Percentiles rank a stretch among this genome's conserved stretches.
Conservation (phyloP, 1,284 basidiomycete species). For the Trametes pubescens region DNA sequence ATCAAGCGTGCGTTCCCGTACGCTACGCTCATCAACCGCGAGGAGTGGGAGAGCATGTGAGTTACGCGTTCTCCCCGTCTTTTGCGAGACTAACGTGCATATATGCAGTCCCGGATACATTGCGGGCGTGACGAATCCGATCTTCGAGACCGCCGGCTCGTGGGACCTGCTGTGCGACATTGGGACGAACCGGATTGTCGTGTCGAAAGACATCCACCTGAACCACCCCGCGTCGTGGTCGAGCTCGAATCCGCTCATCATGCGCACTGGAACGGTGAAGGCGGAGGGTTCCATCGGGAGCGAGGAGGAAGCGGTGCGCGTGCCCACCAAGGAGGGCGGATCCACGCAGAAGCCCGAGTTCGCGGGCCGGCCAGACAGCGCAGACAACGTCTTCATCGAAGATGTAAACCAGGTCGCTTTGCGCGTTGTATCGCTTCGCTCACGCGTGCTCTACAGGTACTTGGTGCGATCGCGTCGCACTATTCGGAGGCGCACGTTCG, state of each 20-base stretch:
- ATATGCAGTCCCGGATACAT: slow-evolving; percentile 83
- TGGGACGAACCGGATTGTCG: slow-evolving; percentile 83
- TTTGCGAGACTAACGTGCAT: background rate
- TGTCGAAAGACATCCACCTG: slow-evolving; percentile 83
- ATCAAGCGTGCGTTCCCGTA: slow-evolving; percentile 94
- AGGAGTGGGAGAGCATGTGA: slow-evolving; percentile 90
- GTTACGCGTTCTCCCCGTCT: slow-evolving; percentile 40
- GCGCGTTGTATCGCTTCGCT: background rate
- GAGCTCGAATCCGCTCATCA: slow-evolving; percentile 53
- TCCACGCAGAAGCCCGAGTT: slow-evolving; percentile 55
- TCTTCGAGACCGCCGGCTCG: slow-evolving; percentile 85
- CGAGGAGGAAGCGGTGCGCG: slow-evolving; percentile 68
- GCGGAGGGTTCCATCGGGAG: slow-evolving; percentile 64
- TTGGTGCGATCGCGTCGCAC: slow-evolving; percentile 75
- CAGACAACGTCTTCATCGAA: slow-evolving; percentile 90
- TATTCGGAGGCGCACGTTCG: slow-evolving; percentile 85
- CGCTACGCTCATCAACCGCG: slow-evolving; percentile 87
- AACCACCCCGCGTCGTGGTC: slow-evolving; percentile 60
- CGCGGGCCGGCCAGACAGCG: slow-evolving; percentile 65
- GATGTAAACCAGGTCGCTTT: slow-evolving; percentile 69
- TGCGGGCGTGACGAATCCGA: slow-evolving; percentile 96
- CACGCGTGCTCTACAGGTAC: slow-evolving; percentile 53
- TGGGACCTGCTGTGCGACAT: slow-evolving; percentile 97
- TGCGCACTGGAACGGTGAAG: slow-evolving; percentile 66
- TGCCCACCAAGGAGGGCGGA: slow-evolving; percentile 45